Evolutionary conservation across 306 rosid genomes (phyloP), one percentile per base, ranked within the genome.

Genomic region (Glycyrrhiza uralensis): DNA sequence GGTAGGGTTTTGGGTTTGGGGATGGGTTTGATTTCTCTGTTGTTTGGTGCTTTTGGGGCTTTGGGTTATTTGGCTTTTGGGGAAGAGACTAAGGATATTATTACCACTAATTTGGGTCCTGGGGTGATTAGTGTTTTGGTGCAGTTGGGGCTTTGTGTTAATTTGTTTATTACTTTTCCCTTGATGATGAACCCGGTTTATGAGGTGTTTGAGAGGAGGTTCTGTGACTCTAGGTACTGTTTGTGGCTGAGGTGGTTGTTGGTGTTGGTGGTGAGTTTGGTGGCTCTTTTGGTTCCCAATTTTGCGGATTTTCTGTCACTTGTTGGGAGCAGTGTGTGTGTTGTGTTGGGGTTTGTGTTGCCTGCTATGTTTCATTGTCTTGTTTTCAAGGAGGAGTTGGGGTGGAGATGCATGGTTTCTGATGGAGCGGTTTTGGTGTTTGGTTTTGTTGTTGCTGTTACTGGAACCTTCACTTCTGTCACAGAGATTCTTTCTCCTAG

Each of bases 131-230:
- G 93, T 80, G 57, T 73, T 18, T 9, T 87, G 68, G 93, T 90
- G 2, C 93, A 87, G 47, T 30, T 90, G 11, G 91, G 96, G 0
- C 87, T 87, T 15, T 87, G 88, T 14, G 42, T 90, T 0, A 90
- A 90, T 69, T 52, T 90, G 75, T 90, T 90, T 66, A 78, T 87
- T 74, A 87, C 89, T 26, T 57, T 90, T 41, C 92, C 96, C 0
- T 32, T 90, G 75, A 90, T 90, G 96, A 90, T 90, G 96, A 84
- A 87, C 70, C 96, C 96, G 15, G 92, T 90, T n/a, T 82, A 78
- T 65, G 96, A 90, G 74, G 87, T 90, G 3, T 65, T 84, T 56
- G 92, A 90, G 81, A 80, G 96, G 64, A 45, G 96, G 75, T 79
- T 85, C 30, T 84, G 84, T 13, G 80, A 59, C 11, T 81, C 81